phyloP scores from a whole-genome alignment of 371 early-diverging fungal species.

The Actinomortierella ambigua region DNA sequence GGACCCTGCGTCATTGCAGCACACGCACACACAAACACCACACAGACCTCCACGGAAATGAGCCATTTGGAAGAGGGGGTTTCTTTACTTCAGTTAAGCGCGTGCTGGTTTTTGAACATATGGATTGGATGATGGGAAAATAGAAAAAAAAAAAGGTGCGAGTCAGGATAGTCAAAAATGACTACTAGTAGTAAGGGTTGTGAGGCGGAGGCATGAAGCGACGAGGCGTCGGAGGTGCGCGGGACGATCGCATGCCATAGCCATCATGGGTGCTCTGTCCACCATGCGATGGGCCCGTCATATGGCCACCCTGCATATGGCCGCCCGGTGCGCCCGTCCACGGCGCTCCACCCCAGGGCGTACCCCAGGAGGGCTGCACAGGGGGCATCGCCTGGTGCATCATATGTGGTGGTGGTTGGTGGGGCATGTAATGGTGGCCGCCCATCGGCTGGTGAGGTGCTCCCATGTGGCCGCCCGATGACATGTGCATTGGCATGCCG shows the following conservation, averaged over 20 bases:
- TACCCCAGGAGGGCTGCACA: slow-evolving; percentile 27
- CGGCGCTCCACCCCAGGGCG: slow-evolving; percentile 39
- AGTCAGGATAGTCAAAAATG: neutral
- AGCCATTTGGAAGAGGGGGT: no score
- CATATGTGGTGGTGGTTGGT: slow-evolving; percentile 27
- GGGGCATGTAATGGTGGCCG: slow-evolving; percentile 39
- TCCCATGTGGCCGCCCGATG: slow-evolving; percentile 14
- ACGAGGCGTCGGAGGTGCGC: slow-evolving; percentile 44
- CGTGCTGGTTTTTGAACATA: no score
- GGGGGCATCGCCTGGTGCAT: slow-evolving; percentile 31
- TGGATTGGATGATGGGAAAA: neutral
- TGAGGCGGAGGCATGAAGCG: slow-evolving; percentile 42
- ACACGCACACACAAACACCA: no score
- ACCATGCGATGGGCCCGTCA: slow-evolving; percentile 13
- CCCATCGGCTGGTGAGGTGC: slow-evolving; percentile 20
- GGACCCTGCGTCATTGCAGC: no score
- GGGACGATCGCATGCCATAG: slow-evolving; percentile 40
- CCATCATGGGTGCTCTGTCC: slow-evolving; percentile 20
- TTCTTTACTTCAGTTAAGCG: no score
- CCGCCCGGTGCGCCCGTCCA: slow-evolving; percentile 35
- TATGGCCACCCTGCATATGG: slow-evolving; percentile 22
- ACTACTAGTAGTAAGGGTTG: slow-evolving; percentile 21
- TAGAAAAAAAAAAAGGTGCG: neutral
- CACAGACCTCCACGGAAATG: no score
- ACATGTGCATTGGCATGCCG: slow-evolving; percentile 22